Conservation (phyloP, 2,329 filamentous ascomycete genomes). For the Phoma sp. region DNA sequence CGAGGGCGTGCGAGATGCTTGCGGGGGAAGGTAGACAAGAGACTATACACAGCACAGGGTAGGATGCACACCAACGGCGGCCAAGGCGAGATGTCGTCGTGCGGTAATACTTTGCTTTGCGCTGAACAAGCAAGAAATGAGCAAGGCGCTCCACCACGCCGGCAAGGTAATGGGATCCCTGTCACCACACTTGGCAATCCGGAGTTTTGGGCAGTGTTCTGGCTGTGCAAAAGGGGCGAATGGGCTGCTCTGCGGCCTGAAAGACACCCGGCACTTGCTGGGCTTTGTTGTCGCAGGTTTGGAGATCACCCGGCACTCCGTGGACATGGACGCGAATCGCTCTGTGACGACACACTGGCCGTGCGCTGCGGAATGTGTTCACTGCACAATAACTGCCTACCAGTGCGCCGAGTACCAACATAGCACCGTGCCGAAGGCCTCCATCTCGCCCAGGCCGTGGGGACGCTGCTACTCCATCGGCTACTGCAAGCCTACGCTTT, state of each 20-base stretch:
- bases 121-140: conserved; percentile 21
- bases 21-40: too few species aligned
- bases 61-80: conserved; percentile 9
- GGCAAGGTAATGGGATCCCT: conserved; percentile 19
- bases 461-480: conserved; percentile 3
- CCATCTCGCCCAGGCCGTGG: conserved; percentile 9
- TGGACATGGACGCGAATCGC: not conserved
- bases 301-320: conserved; percentile 11
- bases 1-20: not conserved
- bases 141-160: conserved; percentile 18
- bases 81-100: conserved; percentile 15
- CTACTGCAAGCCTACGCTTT: conserved; percentile 18
- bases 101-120: conserved; percentile 2
- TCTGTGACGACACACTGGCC: conserved; percentile 16
- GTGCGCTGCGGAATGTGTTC: conserved; percentile 14
- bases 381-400: conserved; percentile 1
- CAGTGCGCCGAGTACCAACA: not conserved
- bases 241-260: conserved; percentile 12
- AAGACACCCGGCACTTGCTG: conserved; percentile 9
- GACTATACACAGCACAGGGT: too few species aligned
- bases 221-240: conserved; percentile 17
- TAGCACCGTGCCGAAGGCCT: not conserved
- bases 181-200: conserved; percentile 20
- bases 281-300: conserved; percentile 12
- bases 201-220: conserved; percentile 18